Conservation (phyloP, 805 yeast genomes). For the Helenozyma baotianmanensis region DNA sequence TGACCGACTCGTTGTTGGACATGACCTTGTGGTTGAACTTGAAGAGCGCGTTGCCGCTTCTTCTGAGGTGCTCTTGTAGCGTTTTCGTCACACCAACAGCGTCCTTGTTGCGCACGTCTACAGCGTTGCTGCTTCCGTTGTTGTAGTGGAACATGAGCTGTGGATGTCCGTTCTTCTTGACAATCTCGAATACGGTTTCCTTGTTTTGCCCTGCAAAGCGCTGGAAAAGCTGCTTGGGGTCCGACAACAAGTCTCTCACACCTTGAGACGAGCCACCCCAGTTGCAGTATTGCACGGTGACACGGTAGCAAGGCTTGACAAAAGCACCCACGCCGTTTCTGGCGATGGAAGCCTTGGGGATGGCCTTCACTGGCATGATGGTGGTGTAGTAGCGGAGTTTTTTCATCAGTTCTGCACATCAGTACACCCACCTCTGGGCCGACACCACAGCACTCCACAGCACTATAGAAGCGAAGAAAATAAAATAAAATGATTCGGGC, state of each 20-base stretch:
- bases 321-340: slow-evolving; percentile 77
- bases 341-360: slow-evolving; percentile 54
- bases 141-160: slow-evolving; percentile 39
- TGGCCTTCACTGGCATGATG: slow-evolving; percentile 54
- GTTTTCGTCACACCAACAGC: slow-evolving; percentile 60
- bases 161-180: slow-evolving; percentile 81
- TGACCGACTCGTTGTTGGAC: slow-evolving; percentile 74
- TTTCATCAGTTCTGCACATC: not conserved
- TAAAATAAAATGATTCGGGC: too few species aligned
- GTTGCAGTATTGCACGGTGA: slow-evolving; percentile 81
- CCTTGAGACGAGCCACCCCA: slow-evolving; percentile 95
- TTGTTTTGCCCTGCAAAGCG: slow-evolving; percentile 59
- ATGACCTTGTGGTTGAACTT: slow-evolving; percentile 71
- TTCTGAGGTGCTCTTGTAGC: slow-evolving; percentile 56
- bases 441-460: too few species aligned
- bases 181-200: slow-evolving; percentile 65
- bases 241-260: slow-evolving; percentile 40
- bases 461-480: too few species aligned
- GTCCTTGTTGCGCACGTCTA: slow-evolving; percentile 74
- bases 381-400: not conserved
- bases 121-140: slow-evolving; percentile 32
- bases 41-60: slow-evolving; percentile 63
- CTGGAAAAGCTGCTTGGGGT: slow-evolving; percentile 44
- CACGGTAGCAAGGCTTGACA: slow-evolving; percentile 67
- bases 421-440: too few species aligned